phyloP scores from a whole-genome alignment of 2,329 filamentous ascomycete genomes.

The Exophiala aquamarina region DNA sequence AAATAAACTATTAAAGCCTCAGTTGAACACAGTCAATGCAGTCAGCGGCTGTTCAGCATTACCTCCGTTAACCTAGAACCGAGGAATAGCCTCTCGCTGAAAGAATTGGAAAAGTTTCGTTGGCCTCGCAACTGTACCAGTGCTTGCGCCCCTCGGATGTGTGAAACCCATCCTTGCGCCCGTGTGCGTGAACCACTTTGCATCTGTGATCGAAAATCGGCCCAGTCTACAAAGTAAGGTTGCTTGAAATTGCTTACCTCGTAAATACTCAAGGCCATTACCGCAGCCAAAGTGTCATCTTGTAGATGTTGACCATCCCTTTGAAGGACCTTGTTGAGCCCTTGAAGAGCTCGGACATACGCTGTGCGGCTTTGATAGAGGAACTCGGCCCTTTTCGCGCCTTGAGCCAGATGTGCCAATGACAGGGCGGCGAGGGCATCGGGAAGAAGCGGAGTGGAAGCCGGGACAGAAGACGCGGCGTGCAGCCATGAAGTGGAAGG shows the following conservation, averaged over 20 bases:
- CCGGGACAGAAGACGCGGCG: not conserved
- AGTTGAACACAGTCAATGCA: too few relatives aligned
- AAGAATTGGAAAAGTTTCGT: constrained; percentile 5
- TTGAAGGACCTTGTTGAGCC: constrained; percentile 4
- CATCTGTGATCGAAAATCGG: not conserved
- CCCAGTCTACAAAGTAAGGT: not conserved
- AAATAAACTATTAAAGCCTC: constrained; percentile 9
- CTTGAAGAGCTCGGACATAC: constrained; percentile 8
- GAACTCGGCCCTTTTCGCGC: not conserved
- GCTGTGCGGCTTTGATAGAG: not conserved
- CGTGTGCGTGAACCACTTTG: constrained; percentile 3
- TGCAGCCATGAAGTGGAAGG: constrained; percentile 8
- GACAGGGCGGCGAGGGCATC: constrained; percentile 5
- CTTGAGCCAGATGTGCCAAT: constrained; percentile 1
- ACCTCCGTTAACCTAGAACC: constrained; percentile 6
- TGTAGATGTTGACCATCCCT: not conserved
- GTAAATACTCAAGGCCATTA: constrained; percentile 9
- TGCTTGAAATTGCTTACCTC: constrained; percentile 8
- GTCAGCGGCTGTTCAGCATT: too few relatives aligned
- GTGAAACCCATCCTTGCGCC: constrained; percentile 3
- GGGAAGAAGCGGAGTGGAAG: constrained; percentile 1
- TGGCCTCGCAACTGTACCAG: constrained; percentile 7
- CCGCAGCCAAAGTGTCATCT: constrained; percentile 14
- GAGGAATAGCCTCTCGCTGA: constrained; percentile 9
- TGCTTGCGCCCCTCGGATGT: constrained; percentile 5